Evolutionary conservation across 495 filamentous ascomycete species (phyloP).

Genomic region (Achaetomiella virescens): DNA sequence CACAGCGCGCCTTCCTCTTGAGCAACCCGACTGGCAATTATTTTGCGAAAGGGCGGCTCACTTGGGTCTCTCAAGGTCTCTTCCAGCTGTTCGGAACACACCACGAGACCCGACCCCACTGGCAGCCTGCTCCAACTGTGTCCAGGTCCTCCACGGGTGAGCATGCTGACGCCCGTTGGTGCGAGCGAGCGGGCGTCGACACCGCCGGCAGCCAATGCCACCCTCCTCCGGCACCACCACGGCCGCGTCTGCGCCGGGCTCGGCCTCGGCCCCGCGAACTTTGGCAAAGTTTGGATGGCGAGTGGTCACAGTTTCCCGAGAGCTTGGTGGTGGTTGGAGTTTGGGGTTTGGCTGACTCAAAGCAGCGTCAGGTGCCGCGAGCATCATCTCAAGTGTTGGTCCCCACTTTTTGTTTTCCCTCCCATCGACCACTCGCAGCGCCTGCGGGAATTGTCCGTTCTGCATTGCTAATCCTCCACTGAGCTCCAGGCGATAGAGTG

Average conservation of each 20-base stretch:
- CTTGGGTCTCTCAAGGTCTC: no score
- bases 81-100: no score
- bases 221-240: background rate
- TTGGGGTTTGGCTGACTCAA: background rate
- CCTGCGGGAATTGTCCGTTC: no score
- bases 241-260: background rate
- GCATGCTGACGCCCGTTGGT: no score
- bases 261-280: background rate
- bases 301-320: constrained; percentile 5
- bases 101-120: no score
- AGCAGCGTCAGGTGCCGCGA: constrained; percentile 41
- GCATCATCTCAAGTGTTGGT: constrained; percentile 42
- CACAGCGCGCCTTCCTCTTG: no score
- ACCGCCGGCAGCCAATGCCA: constrained; percentile 6
- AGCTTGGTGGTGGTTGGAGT: background rate
- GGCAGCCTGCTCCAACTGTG: no score
- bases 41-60: no score
- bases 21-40: no score
- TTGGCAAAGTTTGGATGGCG: constrained; percentile 28
- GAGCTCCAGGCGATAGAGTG: constrained; percentile 37
- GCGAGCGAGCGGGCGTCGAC: background rate
- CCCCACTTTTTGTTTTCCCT: background rate
- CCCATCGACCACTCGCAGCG: background rate
- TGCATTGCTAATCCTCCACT: background rate
- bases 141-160: no score